Conservation (phyloP, 192 early-diverging fungal genomes). For the Cetraspora pellucida region DNA sequence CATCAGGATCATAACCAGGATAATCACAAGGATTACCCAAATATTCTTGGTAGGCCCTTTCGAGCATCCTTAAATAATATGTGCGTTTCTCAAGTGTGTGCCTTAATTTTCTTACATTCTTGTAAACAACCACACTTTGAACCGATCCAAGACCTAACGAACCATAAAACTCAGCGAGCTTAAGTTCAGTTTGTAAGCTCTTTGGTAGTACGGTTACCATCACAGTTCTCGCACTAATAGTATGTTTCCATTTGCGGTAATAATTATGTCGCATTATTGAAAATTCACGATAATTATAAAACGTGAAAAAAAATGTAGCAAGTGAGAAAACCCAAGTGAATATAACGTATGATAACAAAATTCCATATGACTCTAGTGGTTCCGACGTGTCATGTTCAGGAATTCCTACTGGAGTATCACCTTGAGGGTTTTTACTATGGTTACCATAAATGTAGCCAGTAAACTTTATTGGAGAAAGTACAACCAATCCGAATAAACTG, state of each 20-base stretch:
- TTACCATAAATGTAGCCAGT: neutral
- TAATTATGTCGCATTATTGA: slow-evolving; percentile 50
- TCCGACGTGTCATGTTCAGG: neutral
- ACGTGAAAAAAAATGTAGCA: slow-evolving; percentile 51
- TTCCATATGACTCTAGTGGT: neutral
- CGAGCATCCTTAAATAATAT: slow-evolving; percentile 55
- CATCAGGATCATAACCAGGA: slow-evolving; percentile 63
- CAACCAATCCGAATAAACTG: slow-evolving; percentile 48
- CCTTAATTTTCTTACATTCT: slow-evolving; percentile 58
- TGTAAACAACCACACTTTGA: slow-evolving; percentile 65
- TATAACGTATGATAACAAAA: slow-evolving; percentile 27
- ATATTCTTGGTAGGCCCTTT: slow-evolving; percentile 56
- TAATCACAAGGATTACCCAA: slow-evolving; percentile 73
- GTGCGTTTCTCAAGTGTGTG: slow-evolving; percentile 59
- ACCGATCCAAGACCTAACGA: slow-evolving; percentile 61
- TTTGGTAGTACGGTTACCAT: slow-evolving; percentile 71
- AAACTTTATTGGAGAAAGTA: slow-evolving; percentile 52
- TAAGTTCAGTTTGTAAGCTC: slow-evolving; percentile 52
- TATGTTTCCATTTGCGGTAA: slow-evolving; percentile 42
- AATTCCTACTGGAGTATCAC: neutral
- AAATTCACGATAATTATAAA: slow-evolving; percentile 56
- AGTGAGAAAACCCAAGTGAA: slow-evolving; percentile 61
- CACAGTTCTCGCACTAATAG: slow-evolving; percentile 61
- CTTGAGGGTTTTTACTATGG: neutral
- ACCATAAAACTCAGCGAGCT: slow-evolving; percentile 70